These are phyloP conservation scores for Sporothrix humicola DNA, from an alignment of 2,329 filamentous ascomycete genomes.

Conservation along the genomic window DNA sequence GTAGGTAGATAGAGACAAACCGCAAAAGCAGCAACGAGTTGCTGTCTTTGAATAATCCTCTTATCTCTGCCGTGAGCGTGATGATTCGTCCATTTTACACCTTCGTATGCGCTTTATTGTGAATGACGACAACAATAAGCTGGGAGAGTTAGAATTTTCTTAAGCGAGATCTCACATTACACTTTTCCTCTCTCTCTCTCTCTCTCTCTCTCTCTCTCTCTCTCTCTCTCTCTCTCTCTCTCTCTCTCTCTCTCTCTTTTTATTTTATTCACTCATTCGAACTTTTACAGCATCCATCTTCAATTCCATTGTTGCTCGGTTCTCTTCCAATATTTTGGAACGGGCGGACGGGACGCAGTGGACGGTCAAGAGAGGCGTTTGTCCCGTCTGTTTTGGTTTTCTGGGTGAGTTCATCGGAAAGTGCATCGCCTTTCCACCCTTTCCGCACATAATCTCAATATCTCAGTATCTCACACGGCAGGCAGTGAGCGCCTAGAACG, in stretches of 20 bases:
- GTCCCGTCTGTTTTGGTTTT: neutral
- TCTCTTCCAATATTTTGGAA: neutral
- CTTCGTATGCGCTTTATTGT: neutral
- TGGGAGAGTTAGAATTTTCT: too few relatives aligned
- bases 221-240: too few relatives aligned
- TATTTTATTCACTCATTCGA: too few relatives aligned
- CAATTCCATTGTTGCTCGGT: neutral
- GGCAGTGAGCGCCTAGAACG: neutral
- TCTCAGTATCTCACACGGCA: neutral
- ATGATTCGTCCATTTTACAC: neutral
- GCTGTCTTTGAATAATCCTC: neutral
- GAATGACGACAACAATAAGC: neutral
- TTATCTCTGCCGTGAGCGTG: neutral
- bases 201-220: too few relatives aligned
- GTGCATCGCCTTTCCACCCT: neutral
- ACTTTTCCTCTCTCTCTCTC: too few relatives aligned
- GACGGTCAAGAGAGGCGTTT: neutral
- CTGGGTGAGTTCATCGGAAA: neutral
- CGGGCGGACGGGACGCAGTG: neutral
- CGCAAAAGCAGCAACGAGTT: neutral
- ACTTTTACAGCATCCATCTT: neutral
- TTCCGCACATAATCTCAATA: neutral
- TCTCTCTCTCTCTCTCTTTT: too few relatives aligned
- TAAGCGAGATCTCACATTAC: too few relatives aligned
- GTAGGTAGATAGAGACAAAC: neutral